A percentile compares a stretch with the other conserved stretches of the same genome.
Evolutionary conservation across 2,329 filamentous ascomycete species (phyloP).

Genomic region (Epichloe gansuensis): DNA sequence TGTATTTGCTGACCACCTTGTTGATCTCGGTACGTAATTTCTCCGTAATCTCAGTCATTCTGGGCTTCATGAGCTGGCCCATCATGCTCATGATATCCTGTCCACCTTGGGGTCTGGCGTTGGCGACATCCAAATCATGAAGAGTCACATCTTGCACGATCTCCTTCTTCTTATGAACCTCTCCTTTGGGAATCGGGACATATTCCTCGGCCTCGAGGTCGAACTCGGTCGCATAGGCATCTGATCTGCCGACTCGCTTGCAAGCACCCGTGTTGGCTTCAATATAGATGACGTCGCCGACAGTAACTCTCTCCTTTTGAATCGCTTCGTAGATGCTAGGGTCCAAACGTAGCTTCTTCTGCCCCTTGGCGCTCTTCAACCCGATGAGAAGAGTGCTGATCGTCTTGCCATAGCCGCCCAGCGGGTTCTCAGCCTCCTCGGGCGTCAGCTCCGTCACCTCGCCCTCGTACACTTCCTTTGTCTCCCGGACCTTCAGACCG

Average conservation of each 20-base stretch:
- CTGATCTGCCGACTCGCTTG: slow-evolving; percentile 90
- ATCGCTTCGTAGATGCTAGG: slow-evolving; percentile 99
- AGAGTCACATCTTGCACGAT: slow-evolving; percentile 97
- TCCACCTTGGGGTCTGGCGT: slow-evolving; percentile 86
- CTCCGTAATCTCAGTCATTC: slow-evolving; percentile 98
- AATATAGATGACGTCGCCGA: slow-evolving; percentile 97
- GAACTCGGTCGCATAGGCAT: slow-evolving; percentile 96
- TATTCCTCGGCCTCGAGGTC: slow-evolving; percentile 98
- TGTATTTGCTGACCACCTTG: slow-evolving; percentile 98
- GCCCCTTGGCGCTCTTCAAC: slow-evolving; percentile 87
- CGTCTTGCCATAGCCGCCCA: slow-evolving; percentile 93
- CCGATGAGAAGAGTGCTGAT: slow-evolving; percentile 93
- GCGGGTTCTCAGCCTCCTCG: slow-evolving; percentile 93
- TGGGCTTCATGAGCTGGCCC: slow-evolving; percentile 98
- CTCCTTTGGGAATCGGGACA: slow-evolving; percentile 94
- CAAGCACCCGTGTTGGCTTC: slow-evolving; percentile 97
- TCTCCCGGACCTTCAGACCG: slow-evolving; percentile 91
- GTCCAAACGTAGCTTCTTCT: slow-evolving; percentile 94
- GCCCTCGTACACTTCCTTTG: slow-evolving; percentile 98
- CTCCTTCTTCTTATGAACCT: slow-evolving; percentile 99
- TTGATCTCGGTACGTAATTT: slow-evolving; percentile 94
- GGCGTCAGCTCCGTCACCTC: slow-evolving; percentile 96
- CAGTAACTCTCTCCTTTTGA: slow-evolving; percentile 91
- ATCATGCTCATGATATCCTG: slow-evolving; percentile 99
- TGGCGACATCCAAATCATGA: slow-evolving; percentile 92